Evolutionary conservation across 352 stramenopile genomes (phyloP).

Genomic region (Globisporangium camurandrum): DNA sequence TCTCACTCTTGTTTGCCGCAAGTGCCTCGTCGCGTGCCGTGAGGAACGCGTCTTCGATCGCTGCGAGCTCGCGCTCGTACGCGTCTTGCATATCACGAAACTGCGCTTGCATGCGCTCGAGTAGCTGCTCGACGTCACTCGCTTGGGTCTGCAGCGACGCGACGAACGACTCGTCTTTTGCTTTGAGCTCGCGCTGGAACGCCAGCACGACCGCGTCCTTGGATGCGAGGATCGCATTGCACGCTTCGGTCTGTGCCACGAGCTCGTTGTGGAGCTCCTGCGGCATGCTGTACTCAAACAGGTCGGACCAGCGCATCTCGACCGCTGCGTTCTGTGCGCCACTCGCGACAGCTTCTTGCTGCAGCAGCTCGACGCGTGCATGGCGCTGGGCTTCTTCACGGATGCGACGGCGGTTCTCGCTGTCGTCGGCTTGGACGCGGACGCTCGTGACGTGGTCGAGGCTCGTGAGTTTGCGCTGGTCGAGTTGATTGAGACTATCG

Average conservation of each 20-base stretch:
- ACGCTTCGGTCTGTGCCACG: slow-evolving; percentile 81
- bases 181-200: slow-evolving; percentile 89
- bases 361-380: slow-evolving; percentile 71
- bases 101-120: slow-evolving; percentile 86
- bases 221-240: slow-evolving; percentile 84
- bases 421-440: slow-evolving; percentile 86
- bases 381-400: slow-evolving; percentile 88
- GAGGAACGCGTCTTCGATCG: slow-evolving; percentile 91
- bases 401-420: slow-evolving; percentile 84
- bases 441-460: slow-evolving; percentile 90
- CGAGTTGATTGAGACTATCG: slow-evolving; percentile 70
- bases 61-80: slow-evolving; percentile 90
- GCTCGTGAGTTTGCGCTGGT: slow-evolving; percentile 59
- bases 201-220: slow-evolving; percentile 88
- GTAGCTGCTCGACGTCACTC: slow-evolving; percentile 86
- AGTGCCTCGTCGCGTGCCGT: slow-evolving; percentile 90
- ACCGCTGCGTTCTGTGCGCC: slow-evolving; percentile 90
- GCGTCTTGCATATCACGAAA: slow-evolving; percentile 91
- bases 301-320: slow-evolving; percentile 89
- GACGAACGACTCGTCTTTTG: slow-evolving; percentile 95
- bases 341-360: slow-evolving; percentile 88
- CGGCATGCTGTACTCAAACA: slow-evolving; percentile 91
- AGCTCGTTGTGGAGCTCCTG: slow-evolving; percentile 89
- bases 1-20: slow-evolving; percentile 84
- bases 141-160: slow-evolving; percentile 85